Evolutionary conservation across 345 rosid species (phyloP).

Genomic region (Camelina neglecta): DNA sequence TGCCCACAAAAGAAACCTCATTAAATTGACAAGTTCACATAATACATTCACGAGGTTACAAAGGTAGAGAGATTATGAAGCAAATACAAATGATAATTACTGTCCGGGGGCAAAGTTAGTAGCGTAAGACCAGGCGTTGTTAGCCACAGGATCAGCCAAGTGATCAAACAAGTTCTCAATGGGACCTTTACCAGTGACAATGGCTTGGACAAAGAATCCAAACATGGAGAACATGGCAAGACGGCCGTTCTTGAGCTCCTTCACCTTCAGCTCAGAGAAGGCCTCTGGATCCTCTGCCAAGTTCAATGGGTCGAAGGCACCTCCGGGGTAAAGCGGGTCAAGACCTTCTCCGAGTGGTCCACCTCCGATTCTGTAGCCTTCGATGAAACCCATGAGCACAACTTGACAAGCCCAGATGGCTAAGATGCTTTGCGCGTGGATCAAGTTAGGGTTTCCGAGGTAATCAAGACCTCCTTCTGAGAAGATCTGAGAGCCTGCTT

Average conservation of each 20-base stretch:
- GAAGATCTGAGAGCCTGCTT: conserved; percentile 93
- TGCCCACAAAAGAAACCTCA: background rate
- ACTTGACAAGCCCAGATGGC: conserved; percentile 96
- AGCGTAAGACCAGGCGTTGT: conserved; percentile 98
- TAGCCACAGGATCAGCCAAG: conserved; percentile 82
- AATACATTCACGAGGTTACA: conserved; percentile 19
- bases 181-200: conserved; percentile 96
- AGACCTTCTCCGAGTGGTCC: conserved; percentile 97
- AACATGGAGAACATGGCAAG: conserved; percentile 96
- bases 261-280: conserved; percentile 92
- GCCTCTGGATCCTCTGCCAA: conserved; percentile 96
- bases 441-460: conserved; percentile 93
- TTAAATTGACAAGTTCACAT: conserved; percentile 16
- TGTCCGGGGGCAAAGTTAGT: conserved; percentile 98
- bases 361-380: conserved; percentile 96
- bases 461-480: conserved; percentile 96
- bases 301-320: conserved; percentile 90
- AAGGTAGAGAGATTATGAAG: conserved; percentile 25
- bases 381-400: conserved; percentile 93
- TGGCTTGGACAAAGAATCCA: conserved; percentile 94
- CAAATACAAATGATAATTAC: conserved; percentile 45
- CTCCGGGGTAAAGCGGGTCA: conserved; percentile 97
- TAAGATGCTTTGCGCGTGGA: conserved; percentile 95
- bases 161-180: conserved; percentile 90
- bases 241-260: conserved; percentile 94